A percentile compares a stretch with the other conserved stretches of the same genome.
Evolutionary conservation across 345 rosid species (phyloP).

Genomic region (Rubroshorea leprosula): DNA sequence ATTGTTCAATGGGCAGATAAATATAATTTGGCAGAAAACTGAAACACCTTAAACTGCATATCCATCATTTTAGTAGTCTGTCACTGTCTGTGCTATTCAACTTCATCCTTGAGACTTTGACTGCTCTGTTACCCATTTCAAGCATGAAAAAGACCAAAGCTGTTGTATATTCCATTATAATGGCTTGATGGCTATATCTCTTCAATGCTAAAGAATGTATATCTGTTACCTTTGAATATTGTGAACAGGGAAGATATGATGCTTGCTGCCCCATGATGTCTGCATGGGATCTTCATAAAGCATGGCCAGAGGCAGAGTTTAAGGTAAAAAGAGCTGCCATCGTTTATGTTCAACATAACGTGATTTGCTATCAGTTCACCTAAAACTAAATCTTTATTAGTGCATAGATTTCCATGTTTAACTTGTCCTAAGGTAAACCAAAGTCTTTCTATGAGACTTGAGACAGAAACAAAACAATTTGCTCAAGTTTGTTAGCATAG

Average conservation of each 20-base stretch:
- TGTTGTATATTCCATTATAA: background rate
- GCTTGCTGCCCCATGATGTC: slow-evolving; percentile 97
- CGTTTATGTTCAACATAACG: background rate
- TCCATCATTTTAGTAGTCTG: no score
- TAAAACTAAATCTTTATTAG: background rate
- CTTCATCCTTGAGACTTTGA: no score
- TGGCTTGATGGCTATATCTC: background rate
- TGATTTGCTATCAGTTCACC: background rate
- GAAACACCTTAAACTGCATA: background rate
- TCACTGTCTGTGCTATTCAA: no score
- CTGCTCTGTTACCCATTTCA: background rate
- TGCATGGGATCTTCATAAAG: slow-evolving; percentile 98
- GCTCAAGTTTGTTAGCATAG: background rate
- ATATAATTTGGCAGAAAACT: background rate
- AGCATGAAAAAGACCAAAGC: background rate
- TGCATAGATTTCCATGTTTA: no score
- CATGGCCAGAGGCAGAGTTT: slow-evolving; percentile 92
- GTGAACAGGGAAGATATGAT: slow-evolving; percentile 92
- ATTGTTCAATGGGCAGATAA: background rate
- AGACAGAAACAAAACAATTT: no score
- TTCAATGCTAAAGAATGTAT: background rate
- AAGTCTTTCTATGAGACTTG: no score
- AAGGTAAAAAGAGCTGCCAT: slow-evolving; percentile 37
- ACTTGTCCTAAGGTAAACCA: no score
- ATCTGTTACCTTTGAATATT: slow-evolving; percentile 1